Percentiles rank a stretch among this genome's conserved stretches.
phyloP scores from a whole-genome alignment of 2,329 filamentous ascomycete genomes.

The Talaromyces amestolkiae region DNA sequence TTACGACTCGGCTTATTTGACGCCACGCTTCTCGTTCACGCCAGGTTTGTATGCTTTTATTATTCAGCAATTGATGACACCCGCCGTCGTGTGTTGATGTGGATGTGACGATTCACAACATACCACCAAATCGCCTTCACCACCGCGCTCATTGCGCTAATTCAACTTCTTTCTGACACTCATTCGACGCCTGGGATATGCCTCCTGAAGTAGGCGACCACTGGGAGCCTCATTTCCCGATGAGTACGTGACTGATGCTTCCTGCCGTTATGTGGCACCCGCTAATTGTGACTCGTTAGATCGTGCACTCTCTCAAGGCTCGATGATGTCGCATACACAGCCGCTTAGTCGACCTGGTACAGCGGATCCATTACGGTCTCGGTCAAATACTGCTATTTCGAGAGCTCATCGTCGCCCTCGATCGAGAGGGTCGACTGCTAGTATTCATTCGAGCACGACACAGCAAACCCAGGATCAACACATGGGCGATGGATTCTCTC shows the following conservation, averaged over 20 bases:
- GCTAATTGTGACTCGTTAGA: slow-evolving; percentile 25
- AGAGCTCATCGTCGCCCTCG: slow-evolving; percentile 42
- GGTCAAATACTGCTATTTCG: slow-evolving; percentile 42
- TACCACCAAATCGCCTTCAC: slow-evolving; percentile 25
- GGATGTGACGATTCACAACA: slow-evolving; percentile 31
- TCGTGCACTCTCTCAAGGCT: slow-evolving; percentile 38
- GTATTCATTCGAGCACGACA: slow-evolving; percentile 48
- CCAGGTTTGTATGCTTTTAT: slow-evolving; percentile 13
- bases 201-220: slow-evolving; percentile 35
- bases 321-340: slow-evolving; percentile 40
- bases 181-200: slow-evolving; percentile 26
- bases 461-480: slow-evolving; percentile 46
- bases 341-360: slow-evolving; percentile 42
- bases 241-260: slow-evolving; percentile 21
- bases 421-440: slow-evolving; percentile 48
- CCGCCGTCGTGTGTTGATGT: slow-evolving; percentile 25
- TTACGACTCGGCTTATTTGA: background rate
- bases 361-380: slow-evolving; percentile 40
- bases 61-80: slow-evolving; percentile 14
- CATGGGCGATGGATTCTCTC: slow-evolving; percentile 37
- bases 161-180: background rate
- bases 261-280: slow-evolving; percentile 11
- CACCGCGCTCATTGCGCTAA: slow-evolving; percentile 13
- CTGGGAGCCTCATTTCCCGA: slow-evolving; percentile 20
- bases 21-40: slow-evolving; percentile 1